phyloP scores from a whole-genome alignment of 306 rosid genomes.

The Herpetospermum pedunculosum region DNA sequence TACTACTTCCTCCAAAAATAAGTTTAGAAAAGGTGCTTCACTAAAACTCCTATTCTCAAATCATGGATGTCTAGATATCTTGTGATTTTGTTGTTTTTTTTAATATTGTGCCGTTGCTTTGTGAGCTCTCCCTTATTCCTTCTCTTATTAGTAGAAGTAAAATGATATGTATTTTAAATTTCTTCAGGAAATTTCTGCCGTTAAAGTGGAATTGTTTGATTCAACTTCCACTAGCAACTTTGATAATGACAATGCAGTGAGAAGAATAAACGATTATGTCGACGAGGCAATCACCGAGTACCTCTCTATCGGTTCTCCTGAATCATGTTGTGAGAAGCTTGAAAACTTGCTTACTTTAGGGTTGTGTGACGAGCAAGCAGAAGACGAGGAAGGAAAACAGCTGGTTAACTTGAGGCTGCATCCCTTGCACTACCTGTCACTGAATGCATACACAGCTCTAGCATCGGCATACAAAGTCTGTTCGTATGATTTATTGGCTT shows the following conservation, averaged over 20 bases:
- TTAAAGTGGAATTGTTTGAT: slow-evolving; percentile 15
- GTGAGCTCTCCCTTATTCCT: neutral
- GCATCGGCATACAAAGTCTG: slow-evolving; percentile 59
- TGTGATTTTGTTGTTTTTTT: neutral
- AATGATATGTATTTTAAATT: neutral
- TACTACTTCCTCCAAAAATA: too few species aligned
- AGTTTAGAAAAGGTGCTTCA: too few species aligned
- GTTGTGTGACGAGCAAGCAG: slow-evolving; percentile 17
- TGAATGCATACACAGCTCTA: slow-evolving; percentile 53
- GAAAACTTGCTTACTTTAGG: slow-evolving; percentile 42
- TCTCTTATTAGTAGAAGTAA: neutral
- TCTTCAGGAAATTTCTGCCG: slow-evolving; percentile 44
- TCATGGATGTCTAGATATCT: neutral
- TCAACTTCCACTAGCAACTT: slow-evolving; percentile 15
- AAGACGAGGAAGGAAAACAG: slow-evolving; percentile 20
- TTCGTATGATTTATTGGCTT: slow-evolving; percentile 25
- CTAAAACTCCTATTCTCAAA: neutral
- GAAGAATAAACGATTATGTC: slow-evolving; percentile 26
- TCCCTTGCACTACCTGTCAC: slow-evolving; percentile 50
- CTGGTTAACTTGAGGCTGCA: slow-evolving; percentile 31
- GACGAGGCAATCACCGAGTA: slow-evolving; percentile 46
- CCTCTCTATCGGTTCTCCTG: slow-evolving; percentile 40
- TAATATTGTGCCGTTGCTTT: neutral
- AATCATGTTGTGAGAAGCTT: slow-evolving; percentile 45
- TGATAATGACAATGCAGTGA: slow-evolving; percentile 20